Evolutionary conservation across 2,329 filamentous ascomycete genomes (phyloP), one percentile per base, ranked within the genome.

Genomic region (Microsporum audouinii): DNA sequence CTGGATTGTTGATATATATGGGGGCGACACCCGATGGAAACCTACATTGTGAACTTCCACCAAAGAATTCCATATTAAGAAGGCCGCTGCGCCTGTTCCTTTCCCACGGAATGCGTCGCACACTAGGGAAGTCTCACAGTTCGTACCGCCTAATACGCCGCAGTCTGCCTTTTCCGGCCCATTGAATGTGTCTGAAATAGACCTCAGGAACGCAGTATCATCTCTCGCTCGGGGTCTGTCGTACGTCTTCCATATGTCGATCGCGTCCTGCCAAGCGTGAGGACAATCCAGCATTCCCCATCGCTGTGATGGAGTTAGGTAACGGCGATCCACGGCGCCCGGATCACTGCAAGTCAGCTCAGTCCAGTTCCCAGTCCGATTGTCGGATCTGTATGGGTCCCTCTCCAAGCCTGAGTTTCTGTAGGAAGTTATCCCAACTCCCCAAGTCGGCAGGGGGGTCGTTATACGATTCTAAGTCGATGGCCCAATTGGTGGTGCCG

Each of bases 401-500:
- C 51, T 55, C 33, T 33, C 51, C 51, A 6, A 2, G 17, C 41
- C 14, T 45, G n/a, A 3, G 38, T n/a, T 41, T 41, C 38, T 49
- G 45, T 31, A 49, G 7, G 45, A 49, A 49, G 3, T 49, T 31
- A 29, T 6, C 4, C 43, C 43, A 47, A 47, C 43, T 23, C 43
- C 43, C 41, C 12, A 14, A 4, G n/a, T 43, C 5, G 41, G 41
- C 41, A 14, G 41, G 41, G 41, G 3, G 49, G 12, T 36, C 3
- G 8, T 55, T 14, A 14, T 36, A 39, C 2, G 34, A 45, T 51
- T 45, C 36, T 10, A 71, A 61, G 60, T 72, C 69, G 8, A 68
- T 60, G 1, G 70, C 70, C 71, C 70, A 72, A 57, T 71, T 66
- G 8, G 63, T 60, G 8, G 61, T 68, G 0, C 70, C 69, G 0